Evolutionary conservation across 1,284 basidiomycete species (phyloP).

Genomic region (Wallemia hederae): DNA sequence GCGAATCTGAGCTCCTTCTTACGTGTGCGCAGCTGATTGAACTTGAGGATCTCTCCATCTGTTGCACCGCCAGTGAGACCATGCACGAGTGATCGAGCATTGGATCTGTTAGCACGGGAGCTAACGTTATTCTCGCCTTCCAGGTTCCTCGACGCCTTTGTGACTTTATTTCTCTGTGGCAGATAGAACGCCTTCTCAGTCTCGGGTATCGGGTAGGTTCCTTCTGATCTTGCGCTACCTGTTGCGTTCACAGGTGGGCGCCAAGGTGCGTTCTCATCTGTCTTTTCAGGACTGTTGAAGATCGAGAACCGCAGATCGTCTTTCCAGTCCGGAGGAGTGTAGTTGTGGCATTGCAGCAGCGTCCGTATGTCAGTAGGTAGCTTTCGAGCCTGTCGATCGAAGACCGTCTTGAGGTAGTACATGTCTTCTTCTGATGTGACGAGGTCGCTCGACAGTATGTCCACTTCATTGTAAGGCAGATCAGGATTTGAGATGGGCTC

Average conservation of each 20-base stretch:
- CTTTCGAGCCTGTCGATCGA: slow-evolving; percentile 16
- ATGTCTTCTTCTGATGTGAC: slow-evolving; percentile 76
- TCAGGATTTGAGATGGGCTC: neutral
- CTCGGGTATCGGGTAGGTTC: slow-evolving; percentile 76
- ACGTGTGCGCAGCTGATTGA: slow-evolving; percentile 88
- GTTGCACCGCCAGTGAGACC: slow-evolving; percentile 39
- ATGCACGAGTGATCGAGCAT: slow-evolving; percentile 66
- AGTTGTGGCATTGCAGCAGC: slow-evolving; percentile 4
- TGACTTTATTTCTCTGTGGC: slow-evolving; percentile 23
- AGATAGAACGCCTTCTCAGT: slow-evolving; percentile 68
- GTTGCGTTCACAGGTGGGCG: slow-evolving; percentile 31
- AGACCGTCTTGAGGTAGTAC: slow-evolving; percentile 46
- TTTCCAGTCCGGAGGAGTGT: slow-evolving; percentile 3
- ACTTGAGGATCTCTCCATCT: slow-evolving; percentile 42
- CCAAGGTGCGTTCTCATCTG: slow-evolving; percentile 2
- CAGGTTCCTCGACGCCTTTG: slow-evolving; percentile 18
- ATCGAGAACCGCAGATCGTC: slow-evolving; percentile 7
- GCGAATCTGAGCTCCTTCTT: slow-evolving; percentile 96
- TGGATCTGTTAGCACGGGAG: slow-evolving; percentile 65
- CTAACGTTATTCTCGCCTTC: slow-evolving; percentile 20
- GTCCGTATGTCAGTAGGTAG: neutral
- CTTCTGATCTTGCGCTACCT: slow-evolving; percentile 69
- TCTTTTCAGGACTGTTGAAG: slow-evolving; percentile 6
- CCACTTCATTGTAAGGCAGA: neutral
- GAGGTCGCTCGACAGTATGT: slow-evolving; percentile 15